Evolutionary conservation across 75 land plant species (phyloP), one percentile per base, ranked within the genome.

Genomic region (Adiantum capillusveneris): DNA sequence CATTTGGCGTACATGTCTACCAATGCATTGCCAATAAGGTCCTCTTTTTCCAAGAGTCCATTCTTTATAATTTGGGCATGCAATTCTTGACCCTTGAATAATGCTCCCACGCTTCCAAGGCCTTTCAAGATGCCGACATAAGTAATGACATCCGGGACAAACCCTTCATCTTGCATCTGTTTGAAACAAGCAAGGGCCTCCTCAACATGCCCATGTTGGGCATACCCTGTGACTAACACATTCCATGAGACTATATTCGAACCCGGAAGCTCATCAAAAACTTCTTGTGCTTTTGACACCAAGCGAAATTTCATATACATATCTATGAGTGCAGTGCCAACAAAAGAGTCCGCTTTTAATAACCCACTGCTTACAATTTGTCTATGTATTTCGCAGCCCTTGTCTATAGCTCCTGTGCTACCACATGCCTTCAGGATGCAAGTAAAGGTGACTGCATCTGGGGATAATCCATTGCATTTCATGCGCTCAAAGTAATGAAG

Each of bases 321-420:
- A 31, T 82, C 81, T 25, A 89, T 54, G 14, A 89, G 73, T 0
- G 90, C 81, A 65, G 75, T 86, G n/a, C 75, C 90, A 21, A 59
- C 24, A 59, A 59, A 59, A 2, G 29, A 28, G 43, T 24, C 22
- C n/a, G n/a, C 13, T 24, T 36, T 20, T 34, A 34, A 9, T 7
- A 59, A 18, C 5, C 61, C 30, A 2, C 25, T 22, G n/a, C 46
- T 42, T 6, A 42, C 19, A 17, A 59, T 12, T 5, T 59, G n/a
- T 30, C 18, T 29, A 19, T 59, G 61, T 25, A 59, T 59, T 14
- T 22, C 52, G 2, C 24, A 37, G 19, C 61, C 61, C 44, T 41
- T 16, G 25, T 59, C 25, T 27, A 59, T 41, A 43, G 22, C 53
- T 26, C 20, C 62, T n/a, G 24, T 25, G 57, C 22, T 16, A 49